Evolutionary conservation across 495 filamentous ascomycete species (phyloP).

Genomic region (Penicillium tannophilum): DNA sequence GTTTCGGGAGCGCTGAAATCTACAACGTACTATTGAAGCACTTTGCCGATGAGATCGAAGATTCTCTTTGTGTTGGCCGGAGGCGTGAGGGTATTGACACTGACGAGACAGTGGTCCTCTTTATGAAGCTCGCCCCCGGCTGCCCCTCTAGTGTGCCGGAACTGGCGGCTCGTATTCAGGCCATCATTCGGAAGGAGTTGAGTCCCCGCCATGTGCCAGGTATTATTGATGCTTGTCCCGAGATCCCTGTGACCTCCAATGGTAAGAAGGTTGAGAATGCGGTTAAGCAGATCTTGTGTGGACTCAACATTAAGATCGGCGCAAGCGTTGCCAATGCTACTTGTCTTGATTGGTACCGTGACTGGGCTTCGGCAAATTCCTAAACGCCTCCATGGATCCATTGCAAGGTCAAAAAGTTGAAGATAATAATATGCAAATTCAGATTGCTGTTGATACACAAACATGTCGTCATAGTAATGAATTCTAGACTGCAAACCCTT

Average conservation of each 20-base stretch:
- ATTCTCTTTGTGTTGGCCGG: constrained; percentile 83
- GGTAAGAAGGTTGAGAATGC: constrained; percentile 95
- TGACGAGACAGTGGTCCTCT: constrained; percentile 86
- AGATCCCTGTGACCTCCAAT: constrained; percentile 87
- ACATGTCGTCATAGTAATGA: constrained; percentile 2
- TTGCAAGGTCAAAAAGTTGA: constrained; percentile 6
- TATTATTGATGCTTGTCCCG: constrained; percentile 73
- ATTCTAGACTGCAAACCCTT: constrained; percentile 1
- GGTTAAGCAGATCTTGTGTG: constrained; percentile 92
- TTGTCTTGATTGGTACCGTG: constrained; percentile 81
- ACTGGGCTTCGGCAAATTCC: constrained; percentile 60
- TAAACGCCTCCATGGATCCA: constrained; percentile 14
- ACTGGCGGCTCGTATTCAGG: constrained; percentile 61
- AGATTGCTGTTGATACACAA: neutral
- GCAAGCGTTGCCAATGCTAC: constrained; percentile 84
- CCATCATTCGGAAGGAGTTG: constrained; percentile 67
- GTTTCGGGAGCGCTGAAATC: constrained; percentile 89
- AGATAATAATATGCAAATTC: constrained; percentile 9
- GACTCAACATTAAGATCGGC: constrained; percentile 79
- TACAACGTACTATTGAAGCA: constrained; percentile 86
- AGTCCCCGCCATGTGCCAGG: constrained; percentile 85
- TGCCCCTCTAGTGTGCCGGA: constrained; percentile 31
- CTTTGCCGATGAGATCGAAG: constrained; percentile 75
- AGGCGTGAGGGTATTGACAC: constrained; percentile 65
- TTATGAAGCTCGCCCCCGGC: constrained; percentile 66